Evolutionary conservation across 345 rosid genomes (phyloP).

Genomic region (Gossypium australe): DNA sequence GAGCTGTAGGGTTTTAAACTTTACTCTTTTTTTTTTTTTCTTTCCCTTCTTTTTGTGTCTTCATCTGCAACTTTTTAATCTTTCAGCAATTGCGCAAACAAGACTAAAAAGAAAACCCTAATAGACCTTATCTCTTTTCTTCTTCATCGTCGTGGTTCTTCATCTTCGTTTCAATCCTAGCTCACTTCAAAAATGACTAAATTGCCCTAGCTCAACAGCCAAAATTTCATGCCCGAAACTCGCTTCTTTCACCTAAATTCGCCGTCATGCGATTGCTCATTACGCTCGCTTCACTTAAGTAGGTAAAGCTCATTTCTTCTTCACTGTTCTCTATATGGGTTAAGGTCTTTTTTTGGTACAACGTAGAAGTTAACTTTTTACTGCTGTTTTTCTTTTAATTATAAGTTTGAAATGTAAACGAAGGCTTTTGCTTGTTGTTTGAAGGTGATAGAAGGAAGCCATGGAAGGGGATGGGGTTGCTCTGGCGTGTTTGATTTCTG

Average conservation of each 20-base stretch:
- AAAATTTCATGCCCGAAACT: slow-evolving; percentile 8
- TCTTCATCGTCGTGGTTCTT: slow-evolving; percentile 7
- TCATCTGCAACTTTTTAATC: slow-evolving; percentile 19
- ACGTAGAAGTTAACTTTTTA: not conserved
- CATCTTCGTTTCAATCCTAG: slow-evolving; percentile 24
- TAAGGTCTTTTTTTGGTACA: not conserved
- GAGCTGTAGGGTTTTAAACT: slow-evolving; percentile 59
- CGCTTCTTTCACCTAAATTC: slow-evolving; percentile 35
- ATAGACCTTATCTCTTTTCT: slow-evolving; percentile 16
- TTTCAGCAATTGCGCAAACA: slow-evolving; percentile 31
- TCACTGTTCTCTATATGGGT: slow-evolving; percentile 19
- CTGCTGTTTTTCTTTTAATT: not conserved
- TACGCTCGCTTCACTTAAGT: slow-evolving; percentile 38
- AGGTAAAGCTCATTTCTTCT: slow-evolving; percentile 34
- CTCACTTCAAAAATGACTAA: slow-evolving; percentile 24
- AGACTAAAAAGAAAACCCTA: slow-evolving; percentile 41
- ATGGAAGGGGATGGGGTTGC: slow-evolving; percentile 77
- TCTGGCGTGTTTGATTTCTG: slow-evolving; percentile 75
- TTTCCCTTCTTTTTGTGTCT: slow-evolving; percentile 20
- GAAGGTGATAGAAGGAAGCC: slow-evolving; percentile 52
- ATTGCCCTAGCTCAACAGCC: slow-evolving; percentile 19
- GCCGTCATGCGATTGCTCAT: slow-evolving; percentile 47
- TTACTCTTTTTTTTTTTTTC: slow-evolving; percentile 32
- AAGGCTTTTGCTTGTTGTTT: slow-evolving; percentile 30
- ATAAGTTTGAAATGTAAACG: not conserved